These are phyloP conservation scores for Magnaporthales sp. DNA, from an alignment of 2,329 filamentous ascomycete genomes.

Conservation along the genomic window DNA sequence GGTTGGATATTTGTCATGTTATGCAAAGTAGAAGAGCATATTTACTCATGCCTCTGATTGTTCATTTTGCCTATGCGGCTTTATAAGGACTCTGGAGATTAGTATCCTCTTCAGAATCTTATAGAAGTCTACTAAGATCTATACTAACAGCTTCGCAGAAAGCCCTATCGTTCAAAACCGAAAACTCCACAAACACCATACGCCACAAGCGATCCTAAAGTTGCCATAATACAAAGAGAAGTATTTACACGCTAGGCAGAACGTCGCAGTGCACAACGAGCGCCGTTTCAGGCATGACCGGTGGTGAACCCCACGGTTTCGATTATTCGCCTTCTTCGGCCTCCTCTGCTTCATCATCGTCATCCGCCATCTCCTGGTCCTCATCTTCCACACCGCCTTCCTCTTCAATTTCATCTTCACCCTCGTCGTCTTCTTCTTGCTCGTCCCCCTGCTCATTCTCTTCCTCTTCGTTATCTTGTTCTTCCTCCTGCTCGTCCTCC, in stretches of 20 bases:
- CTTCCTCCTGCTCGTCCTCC: slow-evolving; percentile 10
- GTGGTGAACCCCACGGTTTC: neutral
- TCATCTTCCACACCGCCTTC: slow-evolving; percentile 6
- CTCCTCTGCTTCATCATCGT: slow-evolving; percentile 8
- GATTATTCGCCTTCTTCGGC: slow-evolving; percentile 14
- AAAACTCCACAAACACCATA: neutral
- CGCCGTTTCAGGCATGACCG: neutral
- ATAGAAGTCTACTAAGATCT: neutral
- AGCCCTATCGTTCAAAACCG: neutral
- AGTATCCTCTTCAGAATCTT: neutral
- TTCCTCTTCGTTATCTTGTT: slow-evolving; percentile 11
- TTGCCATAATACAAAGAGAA: neutral
- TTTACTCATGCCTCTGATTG: neutral
- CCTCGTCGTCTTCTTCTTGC: slow-evolving; percentile 4
- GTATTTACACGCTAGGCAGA: no score
- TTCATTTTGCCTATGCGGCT: neutral
- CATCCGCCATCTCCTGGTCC: slow-evolving; percentile 11
- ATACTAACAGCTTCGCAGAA: neutral
- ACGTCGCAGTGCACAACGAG: neutral
- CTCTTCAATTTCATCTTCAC: neutral
- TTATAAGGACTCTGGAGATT: neutral
- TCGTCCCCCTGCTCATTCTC: slow-evolving; percentile 10
- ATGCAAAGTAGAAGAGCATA: neutral
- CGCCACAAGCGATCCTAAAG: neutral
- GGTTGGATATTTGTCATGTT: neutral